Percentiles rank a stretch among this genome's conserved stretches.
These are phyloP conservation scores for Stachybotrys chartarum DNA, from an alignment of 2,329 filamentous ascomycete species.

Conservation along the genomic window DNA sequence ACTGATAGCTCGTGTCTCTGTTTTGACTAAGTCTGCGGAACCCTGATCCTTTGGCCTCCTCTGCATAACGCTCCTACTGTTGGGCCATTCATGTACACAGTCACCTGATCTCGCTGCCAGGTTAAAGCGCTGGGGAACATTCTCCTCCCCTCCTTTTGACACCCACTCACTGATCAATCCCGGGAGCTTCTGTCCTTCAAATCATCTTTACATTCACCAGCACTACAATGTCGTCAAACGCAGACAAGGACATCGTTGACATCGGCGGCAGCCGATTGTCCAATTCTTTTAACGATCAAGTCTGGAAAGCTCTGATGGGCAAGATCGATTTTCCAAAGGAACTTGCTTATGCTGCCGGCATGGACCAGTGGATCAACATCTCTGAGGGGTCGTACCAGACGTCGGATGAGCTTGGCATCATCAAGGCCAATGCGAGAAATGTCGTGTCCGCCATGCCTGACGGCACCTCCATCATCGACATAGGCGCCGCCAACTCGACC, in stretches of 20 bases:
- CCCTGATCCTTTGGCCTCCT: too few species aligned
- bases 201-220: background rate
- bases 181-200: background rate
- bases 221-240: background rate
- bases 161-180: background rate
- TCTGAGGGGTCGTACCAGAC: background rate
- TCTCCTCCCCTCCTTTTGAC: background rate
- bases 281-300: background rate
- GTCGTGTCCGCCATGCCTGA: background rate
- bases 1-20: too few species aligned
- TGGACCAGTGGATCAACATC: background rate
- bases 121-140: background rate
- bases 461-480: background rate
- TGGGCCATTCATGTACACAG: background rate
- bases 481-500: background rate
- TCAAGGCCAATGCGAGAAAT: background rate
- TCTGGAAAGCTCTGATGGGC: background rate
- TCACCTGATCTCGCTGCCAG: background rate
- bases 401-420: background rate
- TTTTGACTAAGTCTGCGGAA: too few species aligned
- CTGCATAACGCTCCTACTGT: background rate
- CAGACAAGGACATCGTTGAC: background rate
- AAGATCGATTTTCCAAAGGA: background rate
- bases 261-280: background rate
- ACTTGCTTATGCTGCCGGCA: background rate